Conservation (phyloP, 768 basidiomycete genomes). For the Pisolithus albus region DNA sequence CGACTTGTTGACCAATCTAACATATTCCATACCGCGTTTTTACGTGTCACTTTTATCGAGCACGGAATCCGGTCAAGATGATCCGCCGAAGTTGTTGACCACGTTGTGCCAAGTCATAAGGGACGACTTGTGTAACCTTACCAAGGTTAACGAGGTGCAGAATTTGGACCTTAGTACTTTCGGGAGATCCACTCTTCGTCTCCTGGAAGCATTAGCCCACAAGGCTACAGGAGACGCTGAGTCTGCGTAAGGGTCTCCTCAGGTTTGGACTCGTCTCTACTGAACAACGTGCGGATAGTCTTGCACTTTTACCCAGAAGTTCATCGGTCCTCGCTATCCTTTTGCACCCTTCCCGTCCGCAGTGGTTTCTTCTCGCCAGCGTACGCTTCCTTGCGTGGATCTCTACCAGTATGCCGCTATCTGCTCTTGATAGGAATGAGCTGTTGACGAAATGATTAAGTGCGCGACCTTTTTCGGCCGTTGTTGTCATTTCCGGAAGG, state of each 20-base stretch:
- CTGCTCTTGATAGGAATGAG: constrained; percentile 1
- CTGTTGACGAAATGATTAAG: constrained; percentile 27
- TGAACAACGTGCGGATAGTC: constrained; percentile 20
- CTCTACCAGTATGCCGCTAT: constrained; percentile 34
- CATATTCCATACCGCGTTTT: constrained; percentile 44
- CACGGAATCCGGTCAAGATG: constrained; percentile 17
- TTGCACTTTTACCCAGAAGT: constrained; percentile 34
- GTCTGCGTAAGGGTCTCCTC: constrained; percentile 23
- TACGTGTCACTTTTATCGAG: constrained; percentile 31
- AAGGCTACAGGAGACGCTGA: constrained; percentile 38
- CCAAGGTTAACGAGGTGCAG: constrained; percentile 20
- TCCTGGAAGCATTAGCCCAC: constrained; percentile 53
- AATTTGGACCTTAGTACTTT: constrained; percentile 26
- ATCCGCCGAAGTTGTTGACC: constrained; percentile 30
- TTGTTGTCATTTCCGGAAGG: constrained; percentile 35
- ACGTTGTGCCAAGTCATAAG: constrained; percentile 38
- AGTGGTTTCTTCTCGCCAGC: constrained; percentile 42
- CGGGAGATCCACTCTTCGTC: constrained; percentile 34
- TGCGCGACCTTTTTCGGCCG: constrained; percentile 34
- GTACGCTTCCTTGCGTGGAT: constrained; percentile 48
- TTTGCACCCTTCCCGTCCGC: constrained; percentile 45
- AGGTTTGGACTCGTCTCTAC: background rate
- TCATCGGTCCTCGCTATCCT: constrained; percentile 40
- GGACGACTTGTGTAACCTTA: constrained; percentile 31
- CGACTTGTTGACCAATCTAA: constrained; percentile 43